Percentiles rank a stretch among this genome's conserved stretches.
These are phyloP conservation scores for Chrysanthemum makinoi DNA, from an alignment of 129 eudicot genomes.

Conservation along the genomic window DNA sequence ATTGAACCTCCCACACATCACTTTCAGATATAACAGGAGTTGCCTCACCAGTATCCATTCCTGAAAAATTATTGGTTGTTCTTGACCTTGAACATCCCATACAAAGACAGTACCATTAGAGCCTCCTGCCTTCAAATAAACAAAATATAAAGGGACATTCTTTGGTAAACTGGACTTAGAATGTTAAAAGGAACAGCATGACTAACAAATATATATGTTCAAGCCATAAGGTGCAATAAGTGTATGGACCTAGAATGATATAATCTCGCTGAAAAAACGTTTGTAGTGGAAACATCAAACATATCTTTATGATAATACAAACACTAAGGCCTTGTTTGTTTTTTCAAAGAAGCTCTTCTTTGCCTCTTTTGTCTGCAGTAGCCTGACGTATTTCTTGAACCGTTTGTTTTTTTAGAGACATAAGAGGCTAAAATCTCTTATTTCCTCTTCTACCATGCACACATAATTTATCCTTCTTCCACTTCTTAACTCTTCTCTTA, in stretches of 20 bases:
- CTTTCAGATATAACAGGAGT: slow-evolving; percentile 53
- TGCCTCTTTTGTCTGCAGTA: too few relatives aligned
- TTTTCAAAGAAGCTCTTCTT: too few relatives aligned
- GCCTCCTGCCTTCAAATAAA: slow-evolving; percentile 81
- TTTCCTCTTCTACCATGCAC: too few relatives aligned
- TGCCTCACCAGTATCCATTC: slow-evolving; percentile 40
- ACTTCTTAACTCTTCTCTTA: too few relatives aligned
- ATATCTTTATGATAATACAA: too few relatives aligned
- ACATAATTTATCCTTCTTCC: too few relatives aligned
- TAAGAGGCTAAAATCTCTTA: too few relatives aligned
- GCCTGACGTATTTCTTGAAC: too few relatives aligned
- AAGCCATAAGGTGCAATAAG: background rate
- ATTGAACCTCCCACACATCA: slow-evolving; percentile 97
- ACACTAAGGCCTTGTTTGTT: too few relatives aligned
- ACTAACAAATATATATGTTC: background rate
- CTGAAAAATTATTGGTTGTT: slow-evolving; percentile 77
- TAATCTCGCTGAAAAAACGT: too few relatives aligned
- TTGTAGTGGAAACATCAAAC: too few relatives aligned
- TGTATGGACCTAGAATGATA: background rate
- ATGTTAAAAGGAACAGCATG: background rate
- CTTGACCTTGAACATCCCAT: slow-evolving; percentile 83
- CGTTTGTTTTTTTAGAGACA: too few relatives aligned
- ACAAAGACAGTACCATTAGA: slow-evolving; percentile 87
- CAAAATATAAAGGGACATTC: background rate
- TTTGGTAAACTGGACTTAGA: background rate